Evolutionary conservation across 2,329 filamentous ascomycete species (phyloP).

Genomic region (Penicillium sclerotigenum): DNA sequence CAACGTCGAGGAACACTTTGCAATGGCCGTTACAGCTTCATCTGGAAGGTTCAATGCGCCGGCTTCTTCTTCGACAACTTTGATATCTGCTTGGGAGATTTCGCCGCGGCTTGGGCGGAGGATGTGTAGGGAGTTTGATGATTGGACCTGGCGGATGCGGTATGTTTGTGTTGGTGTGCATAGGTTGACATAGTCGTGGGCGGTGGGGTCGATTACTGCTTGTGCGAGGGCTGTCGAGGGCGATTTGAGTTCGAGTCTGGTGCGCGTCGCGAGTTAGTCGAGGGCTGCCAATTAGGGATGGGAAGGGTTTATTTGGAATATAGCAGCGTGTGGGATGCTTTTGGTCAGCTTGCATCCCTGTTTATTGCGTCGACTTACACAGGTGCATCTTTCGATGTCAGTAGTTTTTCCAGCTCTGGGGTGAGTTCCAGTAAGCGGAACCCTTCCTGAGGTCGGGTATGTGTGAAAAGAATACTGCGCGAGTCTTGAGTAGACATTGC

Average conservation of each 20-base stretch:
- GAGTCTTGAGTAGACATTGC: conserved; percentile 41
- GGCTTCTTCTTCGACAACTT: conserved; percentile 24
- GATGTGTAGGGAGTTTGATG: conserved; percentile 61
- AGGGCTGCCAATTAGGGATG: background rate
- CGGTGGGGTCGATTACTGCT: conserved; percentile 26
- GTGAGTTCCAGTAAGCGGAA: conserved; percentile 62
- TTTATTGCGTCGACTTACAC: conserved; percentile 26
- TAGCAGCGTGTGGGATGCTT: background rate
- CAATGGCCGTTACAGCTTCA: conserved; percentile 40
- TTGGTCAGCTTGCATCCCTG: background rate
- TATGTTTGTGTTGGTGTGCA: conserved; percentile 59
- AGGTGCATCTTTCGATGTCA: conserved; percentile 48
- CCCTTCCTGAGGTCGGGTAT: conserved; percentile 47
- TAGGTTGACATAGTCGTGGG: conserved; percentile 51
- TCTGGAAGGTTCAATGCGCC: conserved; percentile 26
- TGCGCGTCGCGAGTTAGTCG: conserved; percentile 16
- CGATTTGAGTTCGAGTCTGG: conserved; percentile 46
- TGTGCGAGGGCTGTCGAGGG: conserved; percentile 29
- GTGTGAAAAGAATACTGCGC: conserved; percentile 40
- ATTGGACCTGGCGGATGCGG: conserved; percentile 62
- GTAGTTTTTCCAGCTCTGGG: conserved; percentile 53
- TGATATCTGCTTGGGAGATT: conserved; percentile 29
- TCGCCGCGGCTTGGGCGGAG: conserved; percentile 44
- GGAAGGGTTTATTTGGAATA: background rate
- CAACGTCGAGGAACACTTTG: conserved; percentile 46